Evolutionary conservation across 2,329 filamentous ascomycete species (phyloP).

Genomic region (Hypoxylon sp.): DNA sequence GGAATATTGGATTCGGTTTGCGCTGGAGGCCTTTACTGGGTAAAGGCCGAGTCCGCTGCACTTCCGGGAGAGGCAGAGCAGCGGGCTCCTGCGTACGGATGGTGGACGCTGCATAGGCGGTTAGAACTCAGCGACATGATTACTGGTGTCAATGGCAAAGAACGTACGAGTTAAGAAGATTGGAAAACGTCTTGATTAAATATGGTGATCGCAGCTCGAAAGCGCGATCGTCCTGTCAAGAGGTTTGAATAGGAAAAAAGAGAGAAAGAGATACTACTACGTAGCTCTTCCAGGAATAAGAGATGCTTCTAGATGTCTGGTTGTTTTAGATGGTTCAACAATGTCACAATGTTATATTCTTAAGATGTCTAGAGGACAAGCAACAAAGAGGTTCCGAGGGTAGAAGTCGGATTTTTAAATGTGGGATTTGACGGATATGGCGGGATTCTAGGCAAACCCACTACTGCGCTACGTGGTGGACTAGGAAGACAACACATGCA

Average conservation of each 20-base stretch:
- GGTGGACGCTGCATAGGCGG: constrained; percentile 77
- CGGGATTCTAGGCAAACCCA: constrained; percentile 35
- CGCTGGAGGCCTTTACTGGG: constrained; percentile 64
- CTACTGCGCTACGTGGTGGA: constrained; percentile 33
- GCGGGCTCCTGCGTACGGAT: constrained; percentile 97
- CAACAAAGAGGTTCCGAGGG: constrained; percentile 25
- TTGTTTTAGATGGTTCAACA: constrained; percentile 14
- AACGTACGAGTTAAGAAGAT: constrained; percentile 94
- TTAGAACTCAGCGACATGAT: constrained; percentile 35
- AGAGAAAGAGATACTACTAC: constrained; percentile 15
- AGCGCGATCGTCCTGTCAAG: constrained; percentile 66
- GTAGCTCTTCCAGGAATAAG: constrained; percentile 13
- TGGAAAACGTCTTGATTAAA: constrained; percentile 97
- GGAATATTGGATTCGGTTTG: constrained; percentile 49
- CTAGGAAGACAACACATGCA: constrained; percentile 39
- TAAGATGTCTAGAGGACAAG: constrained; percentile 8
- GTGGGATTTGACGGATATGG: constrained; percentile 36
- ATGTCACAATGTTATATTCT: constrained; percentile 15
- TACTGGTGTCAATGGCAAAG: constrained; percentile 30
- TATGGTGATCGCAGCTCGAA: constrained; percentile 70
- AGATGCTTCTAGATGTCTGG: constrained; percentile 1
- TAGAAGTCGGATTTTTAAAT: constrained; percentile 28
- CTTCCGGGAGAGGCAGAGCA: constrained; percentile 90
- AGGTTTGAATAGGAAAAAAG: constrained; percentile 11
- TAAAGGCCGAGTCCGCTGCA: constrained; percentile 78